These are phyloP conservation scores for Excoecaria agallocha DNA, from an alignment of 345 rosid genomes.

Conservation along the genomic window DNA sequence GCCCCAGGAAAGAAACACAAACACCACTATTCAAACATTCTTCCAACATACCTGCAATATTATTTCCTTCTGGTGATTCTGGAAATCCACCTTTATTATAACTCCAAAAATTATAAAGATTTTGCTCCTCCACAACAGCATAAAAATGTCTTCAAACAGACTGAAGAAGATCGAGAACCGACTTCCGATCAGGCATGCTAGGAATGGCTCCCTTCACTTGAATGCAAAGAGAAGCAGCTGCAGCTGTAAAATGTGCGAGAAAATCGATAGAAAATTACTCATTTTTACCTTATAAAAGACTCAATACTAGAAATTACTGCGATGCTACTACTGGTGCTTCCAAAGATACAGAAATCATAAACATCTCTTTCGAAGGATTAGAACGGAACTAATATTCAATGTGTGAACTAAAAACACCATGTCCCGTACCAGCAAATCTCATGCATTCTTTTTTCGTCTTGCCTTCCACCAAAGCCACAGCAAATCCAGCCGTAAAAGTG, in stretches of 20 bases:
- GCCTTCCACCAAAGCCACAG: constrained; percentile 89
- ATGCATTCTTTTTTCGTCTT: constrained; percentile 66
- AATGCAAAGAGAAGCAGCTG: constrained; percentile 94
- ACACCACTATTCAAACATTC: neutral
- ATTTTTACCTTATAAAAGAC: neutral
- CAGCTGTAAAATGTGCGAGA: constrained; percentile 47
- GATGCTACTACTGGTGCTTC: too few species aligned
- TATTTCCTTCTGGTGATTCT: neutral
- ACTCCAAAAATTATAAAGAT: neutral
- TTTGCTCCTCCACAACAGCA: too few species aligned
- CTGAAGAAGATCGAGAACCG: constrained; percentile 62
- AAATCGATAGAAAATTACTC: neutral
- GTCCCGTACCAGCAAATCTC: constrained; percentile 75
- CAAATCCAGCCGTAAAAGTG: constrained; percentile 93
- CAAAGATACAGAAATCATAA: too few species aligned
- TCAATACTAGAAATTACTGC: too few species aligned
- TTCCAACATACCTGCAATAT: neutral
- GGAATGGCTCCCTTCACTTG: constrained; percentile 97
- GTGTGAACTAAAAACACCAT: neutral
- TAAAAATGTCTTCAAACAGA: constrained; percentile 24
- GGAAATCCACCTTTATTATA: neutral
- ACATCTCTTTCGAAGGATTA: neutral
- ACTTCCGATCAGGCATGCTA: constrained; percentile 78
- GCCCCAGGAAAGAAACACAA: too few species aligned
- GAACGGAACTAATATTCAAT: neutral